These are phyloP conservation scores for Colletotrichum karsti DNA, from an alignment of 2,329 filamentous ascomycete genomes.

Conservation along the genomic window DNA sequence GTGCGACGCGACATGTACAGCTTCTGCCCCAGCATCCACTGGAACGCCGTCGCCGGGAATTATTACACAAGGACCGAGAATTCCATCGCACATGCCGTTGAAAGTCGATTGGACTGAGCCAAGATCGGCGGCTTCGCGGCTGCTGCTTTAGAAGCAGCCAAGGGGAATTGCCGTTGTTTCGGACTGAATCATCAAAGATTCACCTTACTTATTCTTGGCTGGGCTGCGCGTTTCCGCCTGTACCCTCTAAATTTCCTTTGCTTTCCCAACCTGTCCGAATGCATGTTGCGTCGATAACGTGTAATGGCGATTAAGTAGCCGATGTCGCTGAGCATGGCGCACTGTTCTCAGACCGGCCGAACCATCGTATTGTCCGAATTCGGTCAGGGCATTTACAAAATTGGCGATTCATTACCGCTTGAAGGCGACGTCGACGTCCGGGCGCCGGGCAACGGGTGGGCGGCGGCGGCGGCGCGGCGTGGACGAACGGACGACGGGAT, in stretches of 20 bases:
- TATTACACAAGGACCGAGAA: background rate
- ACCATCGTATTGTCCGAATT: background rate
- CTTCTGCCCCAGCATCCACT: too few species aligned
- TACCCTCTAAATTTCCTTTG: background rate
- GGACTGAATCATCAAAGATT: constrained; percentile 3
- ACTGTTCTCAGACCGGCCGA: background rate
- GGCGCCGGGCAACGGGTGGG: background rate
- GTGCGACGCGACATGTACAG: background rate
- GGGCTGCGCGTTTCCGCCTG: background rate
- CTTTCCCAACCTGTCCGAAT: background rate
- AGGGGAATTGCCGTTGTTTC: constrained; percentile 1
- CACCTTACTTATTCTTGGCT: background rate
- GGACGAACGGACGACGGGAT: background rate
- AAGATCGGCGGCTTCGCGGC: background rate
- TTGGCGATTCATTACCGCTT: background rate
- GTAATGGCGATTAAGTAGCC: background rate
- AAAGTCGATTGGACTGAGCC: background rate
- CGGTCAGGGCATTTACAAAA: background rate
- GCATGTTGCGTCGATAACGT: background rate
- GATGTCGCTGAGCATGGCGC: background rate
- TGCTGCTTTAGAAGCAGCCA: background rate
- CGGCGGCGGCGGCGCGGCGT: background rate
- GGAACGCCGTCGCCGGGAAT: too few species aligned
- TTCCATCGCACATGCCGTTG: background rate
- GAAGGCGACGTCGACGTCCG: background rate